These are phyloP conservation scores for Fraxinus platypoda DNA, from an alignment of 305 asterid species.

Conservation along the genomic window DNA sequence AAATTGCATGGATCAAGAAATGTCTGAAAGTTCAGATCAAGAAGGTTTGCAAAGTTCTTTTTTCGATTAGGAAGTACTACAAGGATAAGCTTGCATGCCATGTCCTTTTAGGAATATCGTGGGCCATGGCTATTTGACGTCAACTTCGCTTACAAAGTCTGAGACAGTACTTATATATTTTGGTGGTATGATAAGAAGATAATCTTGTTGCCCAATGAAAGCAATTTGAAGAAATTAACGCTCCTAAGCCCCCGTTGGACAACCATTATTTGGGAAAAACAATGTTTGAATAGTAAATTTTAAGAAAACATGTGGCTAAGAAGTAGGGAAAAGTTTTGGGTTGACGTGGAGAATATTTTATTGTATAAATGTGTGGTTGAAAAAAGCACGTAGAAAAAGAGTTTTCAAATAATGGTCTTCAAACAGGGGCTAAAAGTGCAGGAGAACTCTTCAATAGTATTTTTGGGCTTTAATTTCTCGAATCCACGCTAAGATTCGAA, in stretches of 20 bases:
- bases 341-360: too few relatives aligned
- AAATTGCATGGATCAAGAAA: not conserved
- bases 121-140: not conserved
- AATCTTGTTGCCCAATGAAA: not conserved
- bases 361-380: not conserved
- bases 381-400: not conserved
- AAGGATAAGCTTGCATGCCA: not conserved
- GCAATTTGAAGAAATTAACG: not conserved
- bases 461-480: not conserved
- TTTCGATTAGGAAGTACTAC: not conserved
- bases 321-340: not conserved
- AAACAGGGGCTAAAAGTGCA: not conserved
- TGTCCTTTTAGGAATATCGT: not conserved
- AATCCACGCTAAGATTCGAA: not conserved
- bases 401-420: not conserved
- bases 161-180: not conserved
- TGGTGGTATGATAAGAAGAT: not conserved
- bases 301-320: not conserved
- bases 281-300: not conserved
- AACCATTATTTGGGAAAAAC: not conserved
- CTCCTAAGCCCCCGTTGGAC: not conserved
- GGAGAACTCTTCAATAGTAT: not conserved
- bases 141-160: not conserved
- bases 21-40: not conserved
- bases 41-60: not conserved